Evolutionary conservation across 176 grass and related monocot genomes (phyloP).

Genomic region (Triticum urartu): DNA sequence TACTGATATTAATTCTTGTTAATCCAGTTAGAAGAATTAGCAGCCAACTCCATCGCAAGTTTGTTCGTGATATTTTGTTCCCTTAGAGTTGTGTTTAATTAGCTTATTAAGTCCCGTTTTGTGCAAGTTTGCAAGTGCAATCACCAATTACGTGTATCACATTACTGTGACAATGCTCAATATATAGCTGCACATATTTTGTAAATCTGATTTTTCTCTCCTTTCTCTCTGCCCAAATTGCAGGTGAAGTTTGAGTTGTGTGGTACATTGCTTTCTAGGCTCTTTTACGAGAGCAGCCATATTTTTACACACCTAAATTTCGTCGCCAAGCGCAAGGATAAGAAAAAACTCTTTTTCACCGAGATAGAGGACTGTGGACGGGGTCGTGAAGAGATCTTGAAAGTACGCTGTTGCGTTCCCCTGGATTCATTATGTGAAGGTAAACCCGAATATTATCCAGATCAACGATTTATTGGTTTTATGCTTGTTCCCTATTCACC

Average conservation of each 20-base stretch:
- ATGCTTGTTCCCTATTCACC: background rate
- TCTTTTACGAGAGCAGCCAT: background rate
- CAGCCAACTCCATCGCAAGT: background rate
- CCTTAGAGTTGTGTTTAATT: no score
- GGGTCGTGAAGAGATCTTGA: background rate
- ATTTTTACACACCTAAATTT: background rate
- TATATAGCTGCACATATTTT: background rate
- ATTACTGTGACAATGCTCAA: background rate
- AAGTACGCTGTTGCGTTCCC: background rate
- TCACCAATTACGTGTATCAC: no score
- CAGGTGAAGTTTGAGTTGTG: background rate
- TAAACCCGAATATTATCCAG: background rate
- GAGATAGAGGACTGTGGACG: background rate
- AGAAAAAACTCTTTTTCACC: background rate
- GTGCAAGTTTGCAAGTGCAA: no score
- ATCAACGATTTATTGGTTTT: no score
- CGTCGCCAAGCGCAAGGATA: background rate
- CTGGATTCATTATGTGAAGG: conserved; percentile 1
- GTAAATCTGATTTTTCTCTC: background rate
- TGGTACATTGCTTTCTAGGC: background rate
- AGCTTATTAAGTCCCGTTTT: no score
- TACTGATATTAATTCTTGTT: background rate
- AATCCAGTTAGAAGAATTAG: background rate
- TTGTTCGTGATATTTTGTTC: no score
- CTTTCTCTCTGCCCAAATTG: background rate